phyloP scores from a whole-genome alignment of 2,329 filamentous ascomycete genomes.

The Coniella vitis region DNA sequence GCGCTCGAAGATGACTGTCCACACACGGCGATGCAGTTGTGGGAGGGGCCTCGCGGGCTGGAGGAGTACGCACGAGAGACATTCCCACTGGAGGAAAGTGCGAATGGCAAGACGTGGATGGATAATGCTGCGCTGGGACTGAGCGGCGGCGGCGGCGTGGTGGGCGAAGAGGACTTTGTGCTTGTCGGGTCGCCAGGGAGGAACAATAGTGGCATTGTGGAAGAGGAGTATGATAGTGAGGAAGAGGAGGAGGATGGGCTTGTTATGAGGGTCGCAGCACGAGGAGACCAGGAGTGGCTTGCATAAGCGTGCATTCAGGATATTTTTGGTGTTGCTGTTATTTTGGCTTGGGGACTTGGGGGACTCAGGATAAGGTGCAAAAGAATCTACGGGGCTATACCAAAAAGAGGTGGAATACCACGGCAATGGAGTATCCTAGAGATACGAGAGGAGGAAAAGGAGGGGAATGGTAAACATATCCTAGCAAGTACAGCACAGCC shows the following conservation, averaged over 20 bases:
- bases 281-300: constrained; percentile 55
- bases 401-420: too few species aligned
- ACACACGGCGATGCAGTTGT: constrained; percentile 69
- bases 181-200: constrained; percentile 10
- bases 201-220: constrained; percentile 20
- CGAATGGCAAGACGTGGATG: constrained; percentile 95
- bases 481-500: too few species aligned
- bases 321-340: too few species aligned
- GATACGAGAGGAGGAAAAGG: too few species aligned
- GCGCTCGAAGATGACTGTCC: constrained; percentile 60
- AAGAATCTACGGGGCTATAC: too few species aligned
- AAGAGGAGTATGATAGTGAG: constrained; percentile 35
- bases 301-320: constrained; percentile 28
- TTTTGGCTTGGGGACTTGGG: too few species aligned
- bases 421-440: too few species aligned
- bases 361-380: too few species aligned
- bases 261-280: constrained; percentile 49
- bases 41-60: constrained; percentile 84
- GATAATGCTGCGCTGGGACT: not conserved
- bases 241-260: constrained; percentile 49
- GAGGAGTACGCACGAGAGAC: constrained; percentile 94
- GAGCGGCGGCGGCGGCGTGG: not conserved
- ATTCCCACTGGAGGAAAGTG: constrained; percentile 89
- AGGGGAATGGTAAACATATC: too few species aligned
- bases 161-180: constrained; percentile 14